These are phyloP conservation scores for Tulasnella sp. DNA, from an alignment of 768 basidiomycete genomes.

Conservation along the genomic window DNA sequence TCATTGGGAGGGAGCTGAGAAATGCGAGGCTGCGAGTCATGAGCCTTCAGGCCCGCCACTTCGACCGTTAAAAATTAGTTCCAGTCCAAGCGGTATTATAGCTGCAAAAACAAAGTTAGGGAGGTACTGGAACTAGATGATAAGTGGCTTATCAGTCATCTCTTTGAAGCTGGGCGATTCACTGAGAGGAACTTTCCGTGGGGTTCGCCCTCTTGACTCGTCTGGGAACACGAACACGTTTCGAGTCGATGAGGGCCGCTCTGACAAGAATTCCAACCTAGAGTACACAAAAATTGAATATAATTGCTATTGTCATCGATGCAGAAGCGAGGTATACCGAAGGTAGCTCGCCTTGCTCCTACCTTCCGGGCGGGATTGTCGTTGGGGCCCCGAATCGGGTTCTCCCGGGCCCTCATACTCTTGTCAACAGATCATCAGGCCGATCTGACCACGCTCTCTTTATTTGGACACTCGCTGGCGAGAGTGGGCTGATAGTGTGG, in stretches of 20 bases:
- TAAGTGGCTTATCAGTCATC: not conserved
- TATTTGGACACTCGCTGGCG: no score
- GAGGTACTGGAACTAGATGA: not conserved
- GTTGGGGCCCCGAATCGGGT: no score
- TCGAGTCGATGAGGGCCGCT: not conserved
- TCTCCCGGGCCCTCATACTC: not conserved
- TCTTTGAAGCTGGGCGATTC: not conserved
- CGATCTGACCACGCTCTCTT: no score
- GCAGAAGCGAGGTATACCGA: not conserved
- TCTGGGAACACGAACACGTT: not conserved
- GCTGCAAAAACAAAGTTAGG: not conserved
- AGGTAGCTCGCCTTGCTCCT: not conserved
- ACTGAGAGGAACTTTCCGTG: not conserved
- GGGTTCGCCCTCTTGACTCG: not conserved
- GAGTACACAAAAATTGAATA: not conserved
- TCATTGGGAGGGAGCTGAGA: no score
- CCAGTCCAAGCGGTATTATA: not conserved
- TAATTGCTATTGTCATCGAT: not conserved
- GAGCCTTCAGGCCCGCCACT: not conserved
- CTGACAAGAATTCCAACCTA: not conserved
- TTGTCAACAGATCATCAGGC: no score
- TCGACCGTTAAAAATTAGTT: not conserved
- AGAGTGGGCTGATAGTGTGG: no score
- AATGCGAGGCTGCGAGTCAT: no score
- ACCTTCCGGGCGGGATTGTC: not conserved